Evolutionary conservation across 768 basidiomycete genomes (phyloP).

Genomic region (Trichaptum fuscoviolaceum): DNA sequence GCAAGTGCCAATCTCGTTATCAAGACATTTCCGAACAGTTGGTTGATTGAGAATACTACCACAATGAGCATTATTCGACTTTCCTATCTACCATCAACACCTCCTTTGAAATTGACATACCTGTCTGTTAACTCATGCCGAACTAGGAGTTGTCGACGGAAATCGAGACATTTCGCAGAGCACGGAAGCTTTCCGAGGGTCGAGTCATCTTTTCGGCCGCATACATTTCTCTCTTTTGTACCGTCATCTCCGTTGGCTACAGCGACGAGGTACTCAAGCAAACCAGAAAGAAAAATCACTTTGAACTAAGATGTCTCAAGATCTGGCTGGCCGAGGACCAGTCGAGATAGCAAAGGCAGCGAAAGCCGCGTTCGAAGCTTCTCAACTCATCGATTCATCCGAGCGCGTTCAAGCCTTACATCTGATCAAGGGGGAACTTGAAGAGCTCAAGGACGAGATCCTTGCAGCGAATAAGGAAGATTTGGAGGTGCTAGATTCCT

Average conservation of each 20-base stretch:
- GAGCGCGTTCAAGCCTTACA: conserved; percentile 71
- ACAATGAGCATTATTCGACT: too few species aligned
- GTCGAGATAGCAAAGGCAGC: conserved; percentile 66
- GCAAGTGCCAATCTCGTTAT: neutral
- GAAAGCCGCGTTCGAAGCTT: conserved; percentile 78
- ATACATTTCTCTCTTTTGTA: neutral
- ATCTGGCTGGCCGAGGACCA: neutral
- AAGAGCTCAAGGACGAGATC: conserved; percentile 58
- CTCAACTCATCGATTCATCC: conserved; percentile 67
- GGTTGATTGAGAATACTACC: neutral
- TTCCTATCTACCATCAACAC: neutral
- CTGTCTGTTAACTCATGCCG: too few species aligned
- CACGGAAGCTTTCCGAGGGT: neutral
- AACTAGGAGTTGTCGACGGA: too few species aligned
- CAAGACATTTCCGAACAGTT: neutral
- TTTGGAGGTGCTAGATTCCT: conserved; percentile 48
- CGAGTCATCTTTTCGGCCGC: neutral
- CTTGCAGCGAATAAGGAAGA: conserved; percentile 79
- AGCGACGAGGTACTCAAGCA: too few species aligned
- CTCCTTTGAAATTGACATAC: too few species aligned
- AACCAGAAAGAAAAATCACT: too few species aligned
- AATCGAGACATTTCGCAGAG: neutral
- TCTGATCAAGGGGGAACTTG: conserved; percentile 64
- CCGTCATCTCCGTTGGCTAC: too few species aligned
- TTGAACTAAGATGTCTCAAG: neutral